These are phyloP conservation scores for Wallacemonas rigidus DNA, from an alignment of 208 protist species.

Conservation along the genomic window DNA sequence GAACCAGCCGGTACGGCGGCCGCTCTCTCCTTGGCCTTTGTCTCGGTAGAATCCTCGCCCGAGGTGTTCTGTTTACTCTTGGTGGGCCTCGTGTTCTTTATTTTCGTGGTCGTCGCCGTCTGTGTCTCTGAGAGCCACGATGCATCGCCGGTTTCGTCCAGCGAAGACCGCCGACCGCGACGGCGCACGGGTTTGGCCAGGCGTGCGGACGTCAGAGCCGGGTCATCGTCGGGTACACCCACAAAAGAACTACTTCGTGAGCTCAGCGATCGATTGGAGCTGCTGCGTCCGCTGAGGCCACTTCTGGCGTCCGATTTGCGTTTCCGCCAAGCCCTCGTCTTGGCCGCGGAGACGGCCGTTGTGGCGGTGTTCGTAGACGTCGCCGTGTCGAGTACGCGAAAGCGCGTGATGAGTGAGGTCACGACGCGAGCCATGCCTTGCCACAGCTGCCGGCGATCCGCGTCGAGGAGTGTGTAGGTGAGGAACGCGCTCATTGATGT, in stretches of 20 bases:
- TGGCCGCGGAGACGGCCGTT: not conserved
- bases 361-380: constrained; percentile 21
- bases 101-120: not conserved
- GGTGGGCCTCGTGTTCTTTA: not conserved
- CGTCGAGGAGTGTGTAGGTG: constrained; percentile 39
- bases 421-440: constrained; percentile 63
- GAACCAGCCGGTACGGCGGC: not conserved
- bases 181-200: constrained; percentile 6
- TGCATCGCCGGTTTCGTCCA: not conserved
- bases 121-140: not conserved
- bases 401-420: constrained; percentile 63
- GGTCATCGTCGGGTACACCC: constrained; percentile 1
- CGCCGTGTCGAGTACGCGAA: constrained; percentile 58
- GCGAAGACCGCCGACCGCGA: not conserved
- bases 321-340: constrained; percentile 6
- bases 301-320: constrained; percentile 7
- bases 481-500: constrained; percentile 32
- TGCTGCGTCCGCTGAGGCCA: not conserved
- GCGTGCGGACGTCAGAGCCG: constrained; percentile 6
- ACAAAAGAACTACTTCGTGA: constrained; percentile 17
- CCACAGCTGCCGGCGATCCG: constrained; percentile 53
- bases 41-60: not conserved
- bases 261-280: constrained; percentile 3
- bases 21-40: not conserved
- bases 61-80: not conserved